Evolutionary conservation across 2,329 filamentous ascomycete genomes (phyloP), one percentile per base, ranked within the genome.

Genomic region (Phialemonium atrogriseum): DNA sequence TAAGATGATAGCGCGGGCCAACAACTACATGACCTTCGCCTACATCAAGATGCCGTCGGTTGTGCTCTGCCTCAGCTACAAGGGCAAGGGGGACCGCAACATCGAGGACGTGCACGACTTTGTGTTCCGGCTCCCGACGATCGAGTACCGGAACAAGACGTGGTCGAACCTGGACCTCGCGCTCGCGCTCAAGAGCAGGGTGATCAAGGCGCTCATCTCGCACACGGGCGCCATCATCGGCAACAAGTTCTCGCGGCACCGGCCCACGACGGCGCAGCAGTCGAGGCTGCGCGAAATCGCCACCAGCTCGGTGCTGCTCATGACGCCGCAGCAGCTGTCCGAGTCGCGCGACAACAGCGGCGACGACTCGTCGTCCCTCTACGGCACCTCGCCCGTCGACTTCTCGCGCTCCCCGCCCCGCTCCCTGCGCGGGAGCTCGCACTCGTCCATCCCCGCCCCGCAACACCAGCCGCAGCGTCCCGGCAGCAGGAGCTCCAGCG

Each of bases 161-260:
- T 98, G 91, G 91, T 95, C 87, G 6, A 98, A 96, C 54, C 72
- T 98, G 6, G 91, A 98, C 50, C 74, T 98, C 8, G 88, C 89
- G 1, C 68, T 96, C 28, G 83, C 87, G 10, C 70, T 98, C 33
- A 96, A 98, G 63, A 93, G 88, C 52, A 88, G 94, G 27, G 84
- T 96, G 36, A 85, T 94, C 51, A 84, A 87, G 50, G 89, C 91
- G 0, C 70, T 98, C 27, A 93, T 98, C 48, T 91, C 85, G 2
- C 91, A 98, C 51, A 88, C 89, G 1, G 91, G 91, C 21, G 87
- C 91, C 35, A 95, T 98, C 44, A 86, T 98, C 30, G 86, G 89
- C 33, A 98, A 98, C 68, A 98, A 98, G 54, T 84, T 98, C 58
- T 85, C 80, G 31, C 84, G 86, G 50, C 85, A 94, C 51, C 77